Base-by-base conservation (phyloP, 2,329 filamentous ascomycete genomes). In the Cercospora nicotianae region DNA sequence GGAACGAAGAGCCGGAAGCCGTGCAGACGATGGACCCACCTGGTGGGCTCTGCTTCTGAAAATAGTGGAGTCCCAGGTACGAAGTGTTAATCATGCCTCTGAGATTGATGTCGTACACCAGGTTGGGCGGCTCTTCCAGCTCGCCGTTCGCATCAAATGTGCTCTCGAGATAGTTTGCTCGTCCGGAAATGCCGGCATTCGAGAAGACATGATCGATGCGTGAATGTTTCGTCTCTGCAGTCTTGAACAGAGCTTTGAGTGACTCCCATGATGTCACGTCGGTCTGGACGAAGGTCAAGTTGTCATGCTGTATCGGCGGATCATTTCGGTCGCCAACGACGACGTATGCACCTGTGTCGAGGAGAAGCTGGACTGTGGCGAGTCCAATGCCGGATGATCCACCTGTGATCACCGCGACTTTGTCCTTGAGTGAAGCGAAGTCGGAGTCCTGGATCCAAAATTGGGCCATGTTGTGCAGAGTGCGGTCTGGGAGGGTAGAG, bases 341-440 rank as follows among this genome's bases (percentile, higher is more conserved):
- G 18, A 89, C 86, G 16, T 80, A 81, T 30, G 86, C 87, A 20
- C 86, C 87, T 0, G 83, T 75, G 0, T 81, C 77, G 7, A 89
- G 79, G 13, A 88, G 81, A 2, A 85, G 78, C 8, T 83, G 76
- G 7, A 83, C 81, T 0, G 87, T 87, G 64, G 85, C 85, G 13
- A 87, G 81, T 33, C 87, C 87, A 63, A 89, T 89, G 16, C 87
- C 87, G 2, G 86, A 87, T 0, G 85, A 86, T 65, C 85, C 85
- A 60, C 87, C 86, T 83, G 74, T 76, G 18, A 76, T 42, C 16
- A 77, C 67, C 8, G 73, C 69, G 26, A 73, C 68, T 31, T 73
- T 70, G 53, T 66, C 74, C 59, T 72, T 69, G 48, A 77, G 65
- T 1, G 72, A 67, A 2, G 67, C 42, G 30, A 73, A 70, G 62